Base-by-base conservation (phyloP, 2,329 filamentous ascomycete genomes). In the Aspergillus tubingensis region DNA sequence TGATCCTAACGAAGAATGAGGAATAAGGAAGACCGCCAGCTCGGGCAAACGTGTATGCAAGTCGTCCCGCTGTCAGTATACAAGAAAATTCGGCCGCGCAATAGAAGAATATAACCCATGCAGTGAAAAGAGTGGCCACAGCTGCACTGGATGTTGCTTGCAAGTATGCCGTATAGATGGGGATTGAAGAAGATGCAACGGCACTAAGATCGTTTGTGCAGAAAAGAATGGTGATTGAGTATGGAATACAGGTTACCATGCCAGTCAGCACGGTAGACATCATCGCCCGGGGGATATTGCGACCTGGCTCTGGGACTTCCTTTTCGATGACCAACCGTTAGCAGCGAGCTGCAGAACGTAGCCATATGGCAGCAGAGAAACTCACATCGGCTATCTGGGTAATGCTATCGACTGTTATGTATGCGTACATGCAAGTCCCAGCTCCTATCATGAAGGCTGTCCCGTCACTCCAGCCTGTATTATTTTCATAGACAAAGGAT, bases 61-160 rank as follows among this genome's bases (percentile, higher is more conserved):
- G 27, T 30, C 65, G 60, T n/a, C 59, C 60, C 11, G 51, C 58
- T 6, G 62, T 58, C 8, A 62, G 58, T 7, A 66, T 58, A 17
- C 57, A 61, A 5, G 55, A 51, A 10, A 57, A 19, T 19, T 50
- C 3, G 2, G 77, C 77, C n/a, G 78, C 80, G 1, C 78, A 65
- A 43, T 79, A 80, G 58, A 80, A 77, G 47, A 80, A 13, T 6
- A 67, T 25, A 8, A 39, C 66, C 60, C 59, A 66, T 6, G 65
- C 32, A 1, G 63, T 67, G n/a, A 65, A 54, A 25, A 70, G 50
- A 2, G 61, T 58, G 25, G 68, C 62, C 1, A 54, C 64, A 7
- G 53, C 23, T n/a, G 56, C 17, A 39, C 52, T 63, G n/a, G 49
- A 21, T 6, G 62, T 57, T 1, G 68, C 66, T 60, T 70, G 68